Conservation (phyloP, 2,329 filamentous ascomycete species). For the Pseudocercospora ulei region DNA sequence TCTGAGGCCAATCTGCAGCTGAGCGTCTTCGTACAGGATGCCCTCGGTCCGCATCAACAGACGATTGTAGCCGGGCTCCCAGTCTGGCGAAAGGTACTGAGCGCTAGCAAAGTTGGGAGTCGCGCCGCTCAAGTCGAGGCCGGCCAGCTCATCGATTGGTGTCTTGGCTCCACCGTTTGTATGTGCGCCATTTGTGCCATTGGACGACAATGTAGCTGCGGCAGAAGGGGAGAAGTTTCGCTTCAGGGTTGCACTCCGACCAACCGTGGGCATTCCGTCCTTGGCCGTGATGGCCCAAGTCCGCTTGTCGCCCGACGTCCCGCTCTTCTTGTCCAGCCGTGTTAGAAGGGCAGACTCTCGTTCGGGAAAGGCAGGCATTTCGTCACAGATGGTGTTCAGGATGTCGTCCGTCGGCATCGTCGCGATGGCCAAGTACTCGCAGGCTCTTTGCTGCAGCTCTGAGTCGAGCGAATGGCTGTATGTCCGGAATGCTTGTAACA, state of each 20-base stretch:
- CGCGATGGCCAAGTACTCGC: conserved; percentile 82
- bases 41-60: conserved; percentile 73
- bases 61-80: conserved; percentile 81
- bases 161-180: conserved; percentile 28
- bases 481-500: conserved; percentile 77
- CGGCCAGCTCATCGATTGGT: conserved; percentile 57
- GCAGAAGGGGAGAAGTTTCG: conserved; percentile 62
- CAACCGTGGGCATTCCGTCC: conserved; percentile 55
- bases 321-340: conserved; percentile 86
- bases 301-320: conserved; percentile 75
- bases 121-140: conserved; percentile 64
- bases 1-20: conserved; percentile 82
- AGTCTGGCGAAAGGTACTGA: conserved; percentile 84
- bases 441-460: conserved; percentile 90
- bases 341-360: conserved; percentile 84
- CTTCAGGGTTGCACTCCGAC: conserved; percentile 72
- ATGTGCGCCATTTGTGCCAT: conserved; percentile 26
- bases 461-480: conserved; percentile 94
- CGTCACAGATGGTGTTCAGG: conserved; percentile 85
- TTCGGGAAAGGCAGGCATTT: conserved; percentile 98
- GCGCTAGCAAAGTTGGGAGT: conserved; percentile 81
- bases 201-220: conserved; percentile 33
- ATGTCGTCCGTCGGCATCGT: conserved; percentile 82
- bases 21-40: conserved; percentile 85
- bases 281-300: conserved; percentile 98